A percentile compares a stretch with the other conserved stretches of the same genome.
These are phyloP conservation scores for Ogataea allantospora DNA, from an alignment of 805 yeast genomes.

Conservation along the genomic window DNA sequence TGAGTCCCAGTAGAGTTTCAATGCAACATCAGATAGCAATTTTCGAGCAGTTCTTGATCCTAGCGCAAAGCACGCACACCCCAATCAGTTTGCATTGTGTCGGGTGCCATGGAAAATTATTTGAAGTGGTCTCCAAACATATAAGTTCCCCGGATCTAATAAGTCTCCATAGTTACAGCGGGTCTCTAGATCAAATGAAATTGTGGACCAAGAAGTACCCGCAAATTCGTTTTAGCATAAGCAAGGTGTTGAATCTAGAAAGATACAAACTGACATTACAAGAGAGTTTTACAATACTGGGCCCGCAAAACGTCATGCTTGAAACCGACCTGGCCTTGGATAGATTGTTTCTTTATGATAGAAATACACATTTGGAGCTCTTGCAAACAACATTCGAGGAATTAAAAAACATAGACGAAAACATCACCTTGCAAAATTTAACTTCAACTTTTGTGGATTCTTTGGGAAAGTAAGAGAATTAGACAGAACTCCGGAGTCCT, in stretches of 20 bases:
- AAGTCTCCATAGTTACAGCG: constrained; percentile 83
- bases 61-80: constrained; percentile 49
- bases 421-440: constrained; percentile 9
- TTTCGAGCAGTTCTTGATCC: constrained; percentile 46
- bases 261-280: constrained; percentile 18
- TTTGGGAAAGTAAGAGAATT: constrained; percentile 2
- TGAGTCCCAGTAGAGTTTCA: constrained; percentile 45
- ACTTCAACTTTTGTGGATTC: constrained; percentile 13
- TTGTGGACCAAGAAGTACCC: constrained; percentile 41
- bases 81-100: constrained; percentile 85
- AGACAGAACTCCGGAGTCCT: constrained; percentile 16
- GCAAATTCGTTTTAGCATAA: constrained; percentile 37
- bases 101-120: constrained; percentile 65
- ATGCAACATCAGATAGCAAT: constrained; percentile 65
- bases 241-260: constrained; percentile 29
- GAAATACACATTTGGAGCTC: constrained; percentile 11
- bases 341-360: constrained; percentile 13
- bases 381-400: constrained; percentile 11
- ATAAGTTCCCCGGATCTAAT: constrained; percentile 36
- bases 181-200: constrained; percentile 68
- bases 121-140: constrained; percentile 37
- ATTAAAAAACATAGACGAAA: constrained; percentile 4
- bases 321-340: constrained; percentile 53
- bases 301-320: constrained; percentile 37
- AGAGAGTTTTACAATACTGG: constrained; percentile 27